Evolutionary conservation across 495 filamentous ascomycete species (phyloP).

Genomic region (Xylaria palmicola): DNA sequence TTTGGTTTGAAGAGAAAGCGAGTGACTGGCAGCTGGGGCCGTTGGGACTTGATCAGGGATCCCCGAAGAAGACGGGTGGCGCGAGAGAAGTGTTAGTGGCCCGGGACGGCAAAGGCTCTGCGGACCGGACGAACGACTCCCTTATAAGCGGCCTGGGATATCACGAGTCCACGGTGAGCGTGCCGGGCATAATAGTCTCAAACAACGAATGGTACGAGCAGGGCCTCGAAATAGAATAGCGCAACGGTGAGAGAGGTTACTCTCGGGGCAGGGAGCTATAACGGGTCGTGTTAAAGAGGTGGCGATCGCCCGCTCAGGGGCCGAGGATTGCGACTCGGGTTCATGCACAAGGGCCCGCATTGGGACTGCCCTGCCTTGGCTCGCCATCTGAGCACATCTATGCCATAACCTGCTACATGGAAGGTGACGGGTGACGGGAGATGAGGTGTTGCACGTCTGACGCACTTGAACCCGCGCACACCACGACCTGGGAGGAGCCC

Average conservation of each 20-base stretch:
- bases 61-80: background rate
- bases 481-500: too few species aligned
- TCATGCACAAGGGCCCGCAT: constrained; percentile 21
- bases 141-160: background rate
- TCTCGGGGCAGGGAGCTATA: constrained; percentile 19
- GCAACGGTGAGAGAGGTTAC: constrained; percentile 6
- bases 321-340: constrained; percentile 15
- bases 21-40: constrained; percentile 23
- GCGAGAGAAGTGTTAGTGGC: too few species aligned
- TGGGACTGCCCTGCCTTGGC: constrained; percentile 9
- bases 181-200: constrained; percentile 15
- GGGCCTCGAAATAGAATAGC: constrained; percentile 19
- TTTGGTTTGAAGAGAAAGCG: constrained; percentile 17
- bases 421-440: background rate
- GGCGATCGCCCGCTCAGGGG: constrained; percentile 27
- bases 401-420: background rate
- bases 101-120: constrained; percentile 23
- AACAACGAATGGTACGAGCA: constrained; percentile 8
- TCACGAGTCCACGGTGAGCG: constrained; percentile 21
- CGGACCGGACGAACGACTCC: constrained; percentile 14
- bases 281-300: constrained; percentile 22
- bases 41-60: constrained; percentile 18
- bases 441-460: background rate
- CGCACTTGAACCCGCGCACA: background rate
- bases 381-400: constrained; percentile 2